phyloP scores from a whole-genome alignment of 768 basidiomycete genomes.

The Clitopilus passeckerianus region DNA sequence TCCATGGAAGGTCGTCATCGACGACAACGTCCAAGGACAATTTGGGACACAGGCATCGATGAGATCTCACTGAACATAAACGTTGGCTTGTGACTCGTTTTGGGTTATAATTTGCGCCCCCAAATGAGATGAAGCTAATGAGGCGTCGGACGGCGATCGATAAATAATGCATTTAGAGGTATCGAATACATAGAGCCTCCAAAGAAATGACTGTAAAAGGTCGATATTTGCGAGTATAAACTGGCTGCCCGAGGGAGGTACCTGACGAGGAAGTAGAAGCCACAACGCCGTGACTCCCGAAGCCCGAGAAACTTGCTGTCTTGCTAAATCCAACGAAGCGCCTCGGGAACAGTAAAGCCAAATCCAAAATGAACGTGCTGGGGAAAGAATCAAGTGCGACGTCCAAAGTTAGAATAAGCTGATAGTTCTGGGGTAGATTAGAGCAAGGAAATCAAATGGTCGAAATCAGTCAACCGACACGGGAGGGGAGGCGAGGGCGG shows the following conservation, averaged over 20 bases:
- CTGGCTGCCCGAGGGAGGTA: neutral
- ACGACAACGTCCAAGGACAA: neutral
- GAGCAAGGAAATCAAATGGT: neutral
- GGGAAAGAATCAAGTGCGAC: neutral
- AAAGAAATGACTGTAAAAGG: neutral
- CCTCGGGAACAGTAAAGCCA: neutral
- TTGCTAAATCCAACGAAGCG: neutral
- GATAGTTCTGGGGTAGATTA: neutral
- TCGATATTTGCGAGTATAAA: neutral
- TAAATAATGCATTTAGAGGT: no score
- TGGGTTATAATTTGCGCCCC: neutral
- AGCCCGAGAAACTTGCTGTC: neutral
- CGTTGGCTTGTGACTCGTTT: neutral
- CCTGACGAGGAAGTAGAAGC: neutral
- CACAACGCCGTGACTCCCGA: neutral
- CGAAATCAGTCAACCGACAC: neutral
- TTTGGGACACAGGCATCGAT: no score
- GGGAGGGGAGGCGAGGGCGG: neutral
- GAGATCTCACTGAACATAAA: neutral
- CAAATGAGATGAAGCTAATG: no score
- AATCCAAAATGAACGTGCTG: neutral
- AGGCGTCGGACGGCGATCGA: no score
- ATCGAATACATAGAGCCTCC: neutral
- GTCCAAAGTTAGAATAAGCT: neutral
- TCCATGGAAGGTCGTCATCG: neutral